Conservation (phyloP, 495 filamentous ascomycete genomes). For the Penicillium roqueforti region DNA sequence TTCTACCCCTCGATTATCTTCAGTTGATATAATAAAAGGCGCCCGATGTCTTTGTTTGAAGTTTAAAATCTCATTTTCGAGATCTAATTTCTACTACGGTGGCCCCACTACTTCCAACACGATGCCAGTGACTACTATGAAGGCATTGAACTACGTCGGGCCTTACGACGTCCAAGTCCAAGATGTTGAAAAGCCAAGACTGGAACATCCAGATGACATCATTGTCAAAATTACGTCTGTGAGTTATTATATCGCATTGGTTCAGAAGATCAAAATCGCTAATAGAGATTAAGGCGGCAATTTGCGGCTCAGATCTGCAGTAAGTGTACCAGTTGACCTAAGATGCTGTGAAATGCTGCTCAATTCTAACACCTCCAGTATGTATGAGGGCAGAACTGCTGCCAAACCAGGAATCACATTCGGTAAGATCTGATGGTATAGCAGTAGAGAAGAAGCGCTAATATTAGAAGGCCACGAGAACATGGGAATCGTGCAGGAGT, state of each 20-base stretch:
- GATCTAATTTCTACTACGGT: too few relatives aligned
- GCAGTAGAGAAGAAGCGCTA: not conserved
- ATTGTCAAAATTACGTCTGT: slow-evolving; percentile 56
- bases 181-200: slow-evolving; percentile 45
- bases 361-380: slow-evolving; percentile 32
- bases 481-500: slow-evolving; percentile 47
- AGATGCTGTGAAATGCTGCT: not conserved
- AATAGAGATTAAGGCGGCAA: slow-evolving; percentile 33
- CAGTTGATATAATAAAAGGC: too few relatives aligned
- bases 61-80: too few relatives aligned
- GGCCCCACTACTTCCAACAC: too few relatives aligned
- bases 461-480: slow-evolving; percentile 59
- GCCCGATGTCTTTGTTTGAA: too few relatives aligned
- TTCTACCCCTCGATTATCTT: too few relatives aligned
- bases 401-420: slow-evolving; percentile 51
- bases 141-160: slow-evolving; percentile 53
- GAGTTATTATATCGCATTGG: slow-evolving; percentile 13
- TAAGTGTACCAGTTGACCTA: slow-evolving; percentile 13
- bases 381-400: slow-evolving; percentile 52
- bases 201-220: slow-evolving; percentile 51
- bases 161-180: slow-evolving; percentile 49
- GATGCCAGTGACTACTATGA: slow-evolving; percentile 39
- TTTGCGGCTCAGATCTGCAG: slow-evolving; percentile 49
- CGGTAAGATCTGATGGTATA: slow-evolving; percentile 23
- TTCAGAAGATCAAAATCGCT: not conserved